These are phyloP conservation scores for Melampsora larici-populina DNA, from an alignment of 1,284 basidiomycete genomes.

Conservation along the genomic window DNA sequence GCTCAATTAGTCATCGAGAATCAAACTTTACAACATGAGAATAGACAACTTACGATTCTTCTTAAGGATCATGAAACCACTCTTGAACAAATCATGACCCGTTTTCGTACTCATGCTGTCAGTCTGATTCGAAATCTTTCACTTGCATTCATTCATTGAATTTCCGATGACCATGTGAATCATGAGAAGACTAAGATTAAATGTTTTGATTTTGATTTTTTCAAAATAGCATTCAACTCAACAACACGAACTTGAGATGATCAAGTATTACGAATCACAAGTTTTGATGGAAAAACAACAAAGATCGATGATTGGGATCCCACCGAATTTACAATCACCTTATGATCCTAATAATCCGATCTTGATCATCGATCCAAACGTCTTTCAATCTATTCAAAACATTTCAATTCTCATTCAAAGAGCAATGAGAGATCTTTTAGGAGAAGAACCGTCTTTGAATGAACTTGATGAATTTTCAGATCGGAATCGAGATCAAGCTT, in stretches of 20 bases:
- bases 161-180: no score
- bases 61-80: constrained; percentile 93
- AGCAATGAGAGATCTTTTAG: constrained; percentile 31
- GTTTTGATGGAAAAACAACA: constrained; percentile 67
- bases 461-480: constrained; percentile 23
- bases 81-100: constrained; percentile 91
- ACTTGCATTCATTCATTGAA: neutral
- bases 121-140: constrained; percentile 53
- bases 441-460: constrained; percentile 57
- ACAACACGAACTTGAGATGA: constrained; percentile 81
- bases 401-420: constrained; percentile 39
- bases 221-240: constrained; percentile 73
- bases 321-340: constrained; percentile 56
- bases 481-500: neutral
- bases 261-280: constrained; percentile 83
- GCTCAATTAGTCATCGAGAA: constrained; percentile 91
- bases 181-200: no score
- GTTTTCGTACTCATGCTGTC: constrained; percentile 88
- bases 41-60: constrained; percentile 81
- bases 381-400: constrained; percentile 33
- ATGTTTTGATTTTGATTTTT: neutral
- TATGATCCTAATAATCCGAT: neutral
- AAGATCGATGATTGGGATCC: constrained; percentile 61
- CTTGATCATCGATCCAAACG: constrained; percentile 46
- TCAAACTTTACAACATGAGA: constrained; percentile 83